Evolutionary conservation across 2,329 filamentous ascomycete species (phyloP), one percentile per base, ranked within the genome.

Genomic region (Zasmidium citrigriseum): DNA sequence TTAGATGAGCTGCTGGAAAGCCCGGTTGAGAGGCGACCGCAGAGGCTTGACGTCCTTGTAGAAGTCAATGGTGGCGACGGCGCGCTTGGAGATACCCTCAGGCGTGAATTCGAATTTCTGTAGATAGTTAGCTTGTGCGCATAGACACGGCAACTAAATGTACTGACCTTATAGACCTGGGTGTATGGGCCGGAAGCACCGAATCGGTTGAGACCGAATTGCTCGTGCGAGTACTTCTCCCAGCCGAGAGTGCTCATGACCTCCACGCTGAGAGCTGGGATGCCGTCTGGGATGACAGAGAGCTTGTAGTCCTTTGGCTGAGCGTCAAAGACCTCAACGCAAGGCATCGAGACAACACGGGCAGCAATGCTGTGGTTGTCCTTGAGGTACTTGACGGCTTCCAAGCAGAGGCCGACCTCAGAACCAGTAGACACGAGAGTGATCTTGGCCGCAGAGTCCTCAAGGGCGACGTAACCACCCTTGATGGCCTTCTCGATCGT

Each of bases 81-180:
- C 95, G 72, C 95, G 92, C 89, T 98, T 97, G 81, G 90, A 83
- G 76, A 99, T 90, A 67, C 95, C 95, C 80, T 96, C 93, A 54
- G 95, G 90, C 51, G 93, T 99, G 84, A 99, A 98, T 80, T 98
- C 95, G 81, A 99, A 99, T 86, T 97, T 98, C 90, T 96, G 71
- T 70, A 34, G 52, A 57, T n/a, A 14, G 48, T 64, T 29, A 62
- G 58, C 44, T n/a, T n/a, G n/a, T n/a, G n/a, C n/a, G n/a, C n/a
- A n/a, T n/a, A n/a, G n/a, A n/a, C n/a, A n/a, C n/a, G n/a, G n/a
- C n/a, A n/a, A n/a, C n/a, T n/a, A 34, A 18, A 22, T n/a, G 7
- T 34, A 69, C 77, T 67, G 72, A 79, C 90, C 84, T 90, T 89
- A 86, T 99, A 99, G 62, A 99, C 92, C 72, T 98, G 89, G 88